Conservation (phyloP, 208 protist species). For the Leishmania guyanensis region DNA sequence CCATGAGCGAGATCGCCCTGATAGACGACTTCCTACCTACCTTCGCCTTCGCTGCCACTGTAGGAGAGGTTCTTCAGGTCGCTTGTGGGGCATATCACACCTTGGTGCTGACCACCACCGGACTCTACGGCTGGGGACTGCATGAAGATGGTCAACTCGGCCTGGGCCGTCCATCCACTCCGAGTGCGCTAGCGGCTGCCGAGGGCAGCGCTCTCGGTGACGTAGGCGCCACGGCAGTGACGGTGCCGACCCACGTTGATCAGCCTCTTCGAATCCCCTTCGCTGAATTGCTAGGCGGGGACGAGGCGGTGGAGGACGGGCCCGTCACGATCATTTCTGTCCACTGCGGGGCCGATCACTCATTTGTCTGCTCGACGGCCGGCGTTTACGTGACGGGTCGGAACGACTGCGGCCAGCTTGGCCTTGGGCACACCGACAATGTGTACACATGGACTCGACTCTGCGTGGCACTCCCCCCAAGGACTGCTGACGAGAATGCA, state of each 20-base stretch:
- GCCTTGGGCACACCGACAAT: conserved; percentile 42
- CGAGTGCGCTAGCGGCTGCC: neutral
- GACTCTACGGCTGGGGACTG: conserved; percentile 75
- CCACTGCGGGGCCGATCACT: conserved; percentile 78
- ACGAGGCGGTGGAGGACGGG: neutral
- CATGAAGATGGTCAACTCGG: conserved; percentile 86
- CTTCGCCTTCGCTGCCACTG: neutral
- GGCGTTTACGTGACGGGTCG: conserved; percentile 73
- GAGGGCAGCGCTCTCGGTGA: neutral
- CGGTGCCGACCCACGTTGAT: conserved; percentile 5
- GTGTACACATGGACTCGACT: conserved; percentile 39
- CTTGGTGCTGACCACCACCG: conserved; percentile 64
- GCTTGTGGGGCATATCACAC: conserved; percentile 87
- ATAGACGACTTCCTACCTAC: conserved; percentile 30
- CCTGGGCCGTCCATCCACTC: conserved; percentile 30
- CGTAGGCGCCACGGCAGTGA: neutral
- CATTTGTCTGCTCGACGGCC: conserved; percentile 43
- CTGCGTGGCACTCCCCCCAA: conserved; percentile 2
- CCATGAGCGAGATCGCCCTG: conserved; percentile 20
- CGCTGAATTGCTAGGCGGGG: conserved; percentile 24
- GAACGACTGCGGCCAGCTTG: conserved; percentile 87
- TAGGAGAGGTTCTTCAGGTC: conserved; percentile 35
- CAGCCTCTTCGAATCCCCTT: conserved; percentile 52
- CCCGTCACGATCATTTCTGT: conserved; percentile 23
- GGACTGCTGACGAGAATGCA: neutral